These are phyloP conservation scores for Xylaria sp. DNA, from an alignment of 2,329 filamentous ascomycete genomes.

Conservation along the genomic window DNA sequence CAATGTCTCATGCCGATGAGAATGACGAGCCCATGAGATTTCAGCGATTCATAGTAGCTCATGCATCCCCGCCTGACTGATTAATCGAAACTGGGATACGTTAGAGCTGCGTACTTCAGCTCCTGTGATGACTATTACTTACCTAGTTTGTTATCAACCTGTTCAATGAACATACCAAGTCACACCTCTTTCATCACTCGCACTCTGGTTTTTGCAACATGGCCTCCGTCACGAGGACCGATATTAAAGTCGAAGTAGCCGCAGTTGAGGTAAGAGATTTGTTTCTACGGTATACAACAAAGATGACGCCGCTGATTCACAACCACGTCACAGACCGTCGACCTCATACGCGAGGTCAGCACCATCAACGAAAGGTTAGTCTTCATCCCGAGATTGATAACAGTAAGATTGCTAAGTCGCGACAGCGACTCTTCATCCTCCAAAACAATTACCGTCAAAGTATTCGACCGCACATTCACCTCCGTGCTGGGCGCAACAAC, in stretches of 20 bases:
- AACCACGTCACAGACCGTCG: constrained; percentile 3
- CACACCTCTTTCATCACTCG: too few species aligned
- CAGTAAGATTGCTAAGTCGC: background rate
- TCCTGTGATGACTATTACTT: too few species aligned
- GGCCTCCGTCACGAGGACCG: too few species aligned
- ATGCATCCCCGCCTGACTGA: too few species aligned
- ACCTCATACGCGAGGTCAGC: constrained; percentile 10
- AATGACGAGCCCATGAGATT: too few species aligned
- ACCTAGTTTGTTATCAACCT: too few species aligned
- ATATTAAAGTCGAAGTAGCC: constrained; percentile 5
- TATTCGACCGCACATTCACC: constrained; percentile 36
- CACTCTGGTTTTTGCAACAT: too few species aligned
- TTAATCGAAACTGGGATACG: too few species aligned
- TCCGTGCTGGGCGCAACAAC: constrained; percentile 33
- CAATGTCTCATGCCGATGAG: too few species aligned
- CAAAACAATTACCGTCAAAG: constrained; percentile 31
- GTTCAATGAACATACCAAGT: too few species aligned
- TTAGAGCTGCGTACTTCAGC: too few species aligned
- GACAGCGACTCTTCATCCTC: background rate
- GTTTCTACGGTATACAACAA: background rate
- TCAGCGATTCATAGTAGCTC: too few species aligned
- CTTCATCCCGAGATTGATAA: background rate
- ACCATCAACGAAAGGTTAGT: constrained; percentile 10
- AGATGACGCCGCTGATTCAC: constrained; percentile 2
- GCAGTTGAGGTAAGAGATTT: constrained; percentile 12